Base-by-base conservation (phyloP, 805 yeast genomes). In the Huiozyma naganishii region DNA sequence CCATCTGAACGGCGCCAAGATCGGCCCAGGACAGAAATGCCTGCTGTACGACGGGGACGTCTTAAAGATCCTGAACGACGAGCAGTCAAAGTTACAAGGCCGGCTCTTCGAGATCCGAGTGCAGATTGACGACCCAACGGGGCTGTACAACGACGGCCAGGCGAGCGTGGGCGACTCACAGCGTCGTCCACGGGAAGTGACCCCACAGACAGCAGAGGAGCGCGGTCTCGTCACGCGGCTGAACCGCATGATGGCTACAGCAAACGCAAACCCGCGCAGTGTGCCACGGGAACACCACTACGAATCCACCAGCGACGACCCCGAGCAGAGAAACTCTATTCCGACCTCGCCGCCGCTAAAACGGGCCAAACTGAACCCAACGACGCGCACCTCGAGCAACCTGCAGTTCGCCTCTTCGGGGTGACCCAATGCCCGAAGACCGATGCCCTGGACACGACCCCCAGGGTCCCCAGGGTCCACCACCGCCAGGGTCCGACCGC, bases 1-100 rank as follows among this genome's bases (percentile, higher is more conserved):
- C 57, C 76, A 69, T 52, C 73, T 89, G 6, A 84, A 87, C 53
- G 73, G 74, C 6, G 60, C 65, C 6, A 70, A 70, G 40, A 57
- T 85, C 39, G 81, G 82, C 0, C 76, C 77, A 47, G 81, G 82
- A 2, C 69, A 73, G 30, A 85, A 84, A 52, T 72, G 70, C 0
- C 70, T 76, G 43, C 54, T 89, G 0, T 76, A 69, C 52, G 69
- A 81, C 48, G 82, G 82, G 0, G 95, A 87, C 58, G 68, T 64
- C 30, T 61, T 88, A 5, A 77, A 77, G 52, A 65, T 87, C 13
- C 80, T 87, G 50, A 65, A 67, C 6, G 62, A 69, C 9, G 23
- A 17, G 23, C 23, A 17, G 23, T 17, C 23, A 4, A 17, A 17
- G 4, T 4, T 3, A 4, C 23, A 17, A 17, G 23, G 23, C 23